Evolutionary conservation across 345 rosid species (phyloP), one percentile per base, ranked within the genome.

Genomic region (Citrus australasica): DNA sequence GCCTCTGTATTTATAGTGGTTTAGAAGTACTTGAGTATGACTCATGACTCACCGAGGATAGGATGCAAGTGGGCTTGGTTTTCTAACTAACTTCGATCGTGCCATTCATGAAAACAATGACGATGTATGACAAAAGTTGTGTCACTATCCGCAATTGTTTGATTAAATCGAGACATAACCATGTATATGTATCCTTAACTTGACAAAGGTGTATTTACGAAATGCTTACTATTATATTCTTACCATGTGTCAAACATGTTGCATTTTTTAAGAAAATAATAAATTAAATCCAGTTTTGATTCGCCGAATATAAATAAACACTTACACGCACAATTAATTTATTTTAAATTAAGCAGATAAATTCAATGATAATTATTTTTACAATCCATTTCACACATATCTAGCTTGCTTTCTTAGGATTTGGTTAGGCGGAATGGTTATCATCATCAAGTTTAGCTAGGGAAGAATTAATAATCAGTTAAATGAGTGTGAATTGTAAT

Each of bases 1-100:
- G 28, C 66, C 53, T 56, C 55, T 69, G 76, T 22, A 83, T 82
- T 80, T 91, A 91, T 86, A 85, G 51, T 13, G 51, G 51, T 46
- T 46, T 53, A 53, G 33, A 32, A 32, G 42, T 79, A 69, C 73
- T 67, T 24, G 76, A 79, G 77, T 55, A 37, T 53, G 67, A 82
- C 62, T 79, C 27, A 60, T 35, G 70, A 61, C 58, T 69, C 22
- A 6, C 9, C 4, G 67, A 21, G 35, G 28, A 11, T 7, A 14
- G 7, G 28, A 1, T 22, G 66, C 4, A 35, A 80, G 25, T 66
- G 77, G 83, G n/a, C 84, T 40, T 72, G 9, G 0, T 33, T 25
- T 61, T 71, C 37, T 0, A 4, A 0, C 7, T 2, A 85, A 77
- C 84, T 22, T 68, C 86, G 65, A 58, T 22, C n/a, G 61, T 85